Base-by-base conservation (phyloP, 2,329 filamentous ascomycete species). In the Fusarium tanahbumbuense region DNA sequence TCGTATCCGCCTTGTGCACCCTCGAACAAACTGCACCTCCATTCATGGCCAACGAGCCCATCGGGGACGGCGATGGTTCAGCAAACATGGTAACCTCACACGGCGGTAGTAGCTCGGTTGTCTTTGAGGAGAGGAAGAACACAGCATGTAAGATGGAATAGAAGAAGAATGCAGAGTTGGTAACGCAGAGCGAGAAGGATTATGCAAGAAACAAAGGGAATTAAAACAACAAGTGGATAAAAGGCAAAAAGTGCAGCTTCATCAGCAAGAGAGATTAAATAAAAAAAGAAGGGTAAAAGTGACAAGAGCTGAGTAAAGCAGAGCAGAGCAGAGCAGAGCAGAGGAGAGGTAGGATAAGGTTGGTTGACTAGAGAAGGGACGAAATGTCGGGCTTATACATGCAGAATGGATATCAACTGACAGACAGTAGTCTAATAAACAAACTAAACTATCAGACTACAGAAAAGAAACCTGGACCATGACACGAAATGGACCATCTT, bases 1-100 rank as follows among this genome's bases (percentile, higher is more conserved):
- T 50, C 15, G 54, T 50, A 32, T 45, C 27, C 44, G 12, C 52
- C 45, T 60, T 60, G 63, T 60, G 59, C 28, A 62, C 61, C 63
- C 47, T 55, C 22, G 57, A 45, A 27, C 40, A 34, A 41, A 40
- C 45, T n/a, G 13, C 25, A 13, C 32, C 62, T 30, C 59, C 45
- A 23, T 69, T 67, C 57, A 70, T 64, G 11, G 41, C 27, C 23
- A 54, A 28, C 44, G 47, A 45, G 47, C 61, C 42, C 50, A 62
- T 55, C 58, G 64, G 62, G 57, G 59, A 58, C n/a, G 57, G 47
- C 40, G 65, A 64, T 45, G 59, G 48, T 47, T 63, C 60, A 61
- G 62, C 49, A 60, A 68, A 58, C 67, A 71, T 62, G 55, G 50
- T 48, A 62, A 44, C 50, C 58, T 56, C 46, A 44, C 49, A 68